Evolutionary conservation across 805 yeast species (phyloP).

Genomic region (Metschnikowia lunata): DNA sequence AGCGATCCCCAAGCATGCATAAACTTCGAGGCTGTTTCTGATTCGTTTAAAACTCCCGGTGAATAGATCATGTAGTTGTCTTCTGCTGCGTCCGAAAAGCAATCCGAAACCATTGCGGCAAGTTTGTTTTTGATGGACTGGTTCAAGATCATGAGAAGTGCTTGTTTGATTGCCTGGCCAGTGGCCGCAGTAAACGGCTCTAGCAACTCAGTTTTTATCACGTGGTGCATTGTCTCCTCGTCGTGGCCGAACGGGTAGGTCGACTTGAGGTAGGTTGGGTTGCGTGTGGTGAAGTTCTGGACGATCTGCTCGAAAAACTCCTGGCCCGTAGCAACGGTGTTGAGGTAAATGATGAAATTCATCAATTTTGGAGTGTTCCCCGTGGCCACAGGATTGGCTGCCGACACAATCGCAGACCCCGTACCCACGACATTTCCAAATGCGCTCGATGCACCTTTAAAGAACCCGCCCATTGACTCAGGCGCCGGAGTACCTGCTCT

Average conservation of each 20-base stretch:
- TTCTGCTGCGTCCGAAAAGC: constrained; percentile 35
- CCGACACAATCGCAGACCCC: constrained; percentile 20
- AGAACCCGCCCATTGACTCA: constrained; percentile 34
- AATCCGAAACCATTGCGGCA: constrained; percentile 39
- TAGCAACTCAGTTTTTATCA: constrained; percentile 29
- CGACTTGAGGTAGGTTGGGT: constrained; percentile 20
- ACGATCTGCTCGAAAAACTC: constrained; percentile 53
- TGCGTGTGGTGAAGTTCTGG: constrained; percentile 31
- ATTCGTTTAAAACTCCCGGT: constrained; percentile 26
- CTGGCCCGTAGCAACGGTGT: constrained; percentile 64
- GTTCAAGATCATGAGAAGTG: constrained; percentile 43
- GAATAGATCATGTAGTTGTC: constrained; percentile 29
- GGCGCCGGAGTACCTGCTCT: constrained; percentile 33
- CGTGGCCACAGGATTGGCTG: constrained; percentile 23
- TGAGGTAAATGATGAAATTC: constrained; percentile 62
- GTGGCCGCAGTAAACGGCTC: constrained; percentile 25
- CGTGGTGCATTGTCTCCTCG: constrained; percentile 26
- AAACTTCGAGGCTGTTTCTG: constrained; percentile 43
- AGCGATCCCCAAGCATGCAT: constrained; percentile 59
- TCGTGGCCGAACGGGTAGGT: constrained; percentile 37
- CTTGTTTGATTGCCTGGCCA: constrained; percentile 34
- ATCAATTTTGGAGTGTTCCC: constrained; percentile 47
- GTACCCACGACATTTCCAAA: constrained; percentile 41
- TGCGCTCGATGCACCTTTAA: constrained; percentile 43
- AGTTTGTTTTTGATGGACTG: constrained; percentile 45